Evolutionary conservation across 495 filamentous ascomycete genomes (phyloP).

Genomic region (Patellaria atrata): DNA sequence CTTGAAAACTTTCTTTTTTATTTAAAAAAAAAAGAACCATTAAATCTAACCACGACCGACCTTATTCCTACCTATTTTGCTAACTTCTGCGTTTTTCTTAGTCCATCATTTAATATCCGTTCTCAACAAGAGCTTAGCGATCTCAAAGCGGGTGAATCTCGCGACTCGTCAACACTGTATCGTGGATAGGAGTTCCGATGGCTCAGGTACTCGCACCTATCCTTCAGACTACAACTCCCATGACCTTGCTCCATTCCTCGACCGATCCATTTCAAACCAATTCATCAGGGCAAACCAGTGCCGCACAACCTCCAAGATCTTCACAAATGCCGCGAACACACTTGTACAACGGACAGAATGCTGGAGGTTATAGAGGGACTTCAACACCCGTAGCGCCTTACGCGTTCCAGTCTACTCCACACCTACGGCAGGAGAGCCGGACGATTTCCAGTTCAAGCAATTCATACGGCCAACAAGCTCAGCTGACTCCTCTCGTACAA

Average conservation of each 20-base stretch:
- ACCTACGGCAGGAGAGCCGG: conserved; percentile 53
- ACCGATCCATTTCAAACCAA: conserved; percentile 26
- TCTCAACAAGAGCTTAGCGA: too few relatives aligned
- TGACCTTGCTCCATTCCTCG: conserved; percentile 28
- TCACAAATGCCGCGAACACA: conserved; percentile 22
- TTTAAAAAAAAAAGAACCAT: too few relatives aligned
- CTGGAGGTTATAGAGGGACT: conserved; percentile 48
- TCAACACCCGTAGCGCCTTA: conserved; percentile 67
- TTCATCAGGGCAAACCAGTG: conserved; percentile 17
- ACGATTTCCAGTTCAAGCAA: conserved; percentile 49
- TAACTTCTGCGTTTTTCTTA: too few relatives aligned
- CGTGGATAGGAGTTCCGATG: too few relatives aligned
- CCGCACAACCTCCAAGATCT: conserved; percentile 19
- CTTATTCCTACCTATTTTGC: too few relatives aligned
- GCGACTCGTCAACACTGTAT: too few relatives aligned
- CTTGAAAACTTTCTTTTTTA: too few relatives aligned
- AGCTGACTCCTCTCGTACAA: conserved; percentile 25
- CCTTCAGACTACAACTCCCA: conserved; percentile 22
- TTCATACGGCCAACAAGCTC: conserved; percentile 34
- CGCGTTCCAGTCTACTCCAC: conserved; percentile 66
- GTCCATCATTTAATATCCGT: too few relatives aligned
- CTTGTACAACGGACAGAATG: conserved; percentile 16
- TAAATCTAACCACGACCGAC: too few relatives aligned
- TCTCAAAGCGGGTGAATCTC: too few relatives aligned
- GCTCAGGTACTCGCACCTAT: conserved; percentile 30